Conservation (phyloP, 116 monocot species). For the Posidonia oceanica region DNA sequence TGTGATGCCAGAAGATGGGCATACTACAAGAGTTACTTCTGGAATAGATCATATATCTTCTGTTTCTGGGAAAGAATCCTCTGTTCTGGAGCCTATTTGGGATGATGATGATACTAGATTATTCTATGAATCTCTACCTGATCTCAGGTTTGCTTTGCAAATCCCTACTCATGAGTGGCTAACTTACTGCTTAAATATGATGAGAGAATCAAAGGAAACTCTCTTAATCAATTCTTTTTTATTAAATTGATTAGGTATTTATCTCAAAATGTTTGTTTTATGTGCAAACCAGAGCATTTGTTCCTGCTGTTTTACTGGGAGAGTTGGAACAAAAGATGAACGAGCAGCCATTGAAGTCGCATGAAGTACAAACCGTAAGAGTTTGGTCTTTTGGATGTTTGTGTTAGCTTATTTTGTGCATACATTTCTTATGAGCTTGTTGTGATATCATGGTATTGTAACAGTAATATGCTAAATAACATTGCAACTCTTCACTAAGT, state of each 20-base stretch:
- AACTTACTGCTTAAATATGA: too few species aligned
- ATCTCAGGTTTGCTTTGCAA: constrained; percentile 60
- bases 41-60: constrained; percentile 54
- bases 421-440: too few species aligned
- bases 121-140: constrained; percentile 96
- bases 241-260: background rate
- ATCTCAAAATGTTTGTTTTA: background rate
- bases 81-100: constrained; percentile 81
- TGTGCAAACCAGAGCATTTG: constrained; percentile 72
- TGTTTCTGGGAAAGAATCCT: constrained; percentile 57
- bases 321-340: constrained; percentile 74
- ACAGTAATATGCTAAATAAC: too few species aligned
- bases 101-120: constrained; percentile 94
- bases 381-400: background rate
- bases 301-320: constrained; percentile 94
- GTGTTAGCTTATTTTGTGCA: constrained; percentile 1
- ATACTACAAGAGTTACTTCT: constrained; percentile 78
- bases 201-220: too few species aligned
- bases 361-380: constrained; percentile 57
- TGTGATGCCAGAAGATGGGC: constrained; percentile 94
- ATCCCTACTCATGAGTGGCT: background rate
- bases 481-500: too few species aligned
- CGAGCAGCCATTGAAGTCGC: constrained; percentile 44
- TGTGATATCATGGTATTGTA: too few species aligned
- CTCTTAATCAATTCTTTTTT: background rate